A percentile compares a stretch with the other conserved stretches of the same genome.
Conservation (phyloP, 1,139 yeast species). For the Suhomyces anneliseae region DNA sequence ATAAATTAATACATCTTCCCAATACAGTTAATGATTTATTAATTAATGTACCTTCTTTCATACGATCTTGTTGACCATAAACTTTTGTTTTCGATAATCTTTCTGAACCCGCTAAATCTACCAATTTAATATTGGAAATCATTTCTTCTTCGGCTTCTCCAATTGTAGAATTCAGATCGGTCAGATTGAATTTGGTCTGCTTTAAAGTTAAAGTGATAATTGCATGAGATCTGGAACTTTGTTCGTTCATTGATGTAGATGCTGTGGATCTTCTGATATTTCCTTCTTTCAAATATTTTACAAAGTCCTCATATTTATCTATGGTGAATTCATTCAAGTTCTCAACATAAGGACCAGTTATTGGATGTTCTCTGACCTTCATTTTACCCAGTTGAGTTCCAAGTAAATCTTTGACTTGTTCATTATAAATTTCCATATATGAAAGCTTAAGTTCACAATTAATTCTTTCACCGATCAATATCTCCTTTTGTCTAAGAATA, state of each 20-base stretch:
- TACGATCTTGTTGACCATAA: constrained; percentile 55
- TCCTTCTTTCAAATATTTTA: constrained; percentile 45
- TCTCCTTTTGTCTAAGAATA: constrained; percentile 47
- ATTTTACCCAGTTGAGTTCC: constrained; percentile 30
- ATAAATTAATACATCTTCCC: constrained; percentile 68
- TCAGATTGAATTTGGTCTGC: constrained; percentile 47
- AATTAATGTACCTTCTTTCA: constrained; percentile 73
- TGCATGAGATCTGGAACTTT: constrained; percentile 79
- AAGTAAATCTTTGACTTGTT: constrained; percentile 61
- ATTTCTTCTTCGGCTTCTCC: constrained; percentile 56
- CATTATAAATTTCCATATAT: constrained; percentile 73
- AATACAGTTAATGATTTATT: constrained; percentile 74
- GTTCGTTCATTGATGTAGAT: constrained; percentile 64
- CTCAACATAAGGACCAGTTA: constrained; percentile 71
- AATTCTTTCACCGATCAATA: constrained; percentile 38
- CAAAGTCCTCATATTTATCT: constrained; percentile 44
- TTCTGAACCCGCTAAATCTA: constrained; percentile 84
- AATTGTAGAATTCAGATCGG: constrained; percentile 23
- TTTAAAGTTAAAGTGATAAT: constrained; percentile 62
- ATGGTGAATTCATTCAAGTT: constrained; percentile 52
- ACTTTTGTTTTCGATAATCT: constrained; percentile 64
- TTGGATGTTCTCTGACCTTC: constrained; percentile 60
- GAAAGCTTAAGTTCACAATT: constrained; percentile 59
- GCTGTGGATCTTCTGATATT: constrained; percentile 62
- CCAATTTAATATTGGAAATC: constrained; percentile 62